Percentiles rank a stretch among this genome's conserved stretches.
phyloP scores from a whole-genome alignment of 2,329 filamentous ascomycete genomes.

The Aspergillus carbonarius region DNA sequence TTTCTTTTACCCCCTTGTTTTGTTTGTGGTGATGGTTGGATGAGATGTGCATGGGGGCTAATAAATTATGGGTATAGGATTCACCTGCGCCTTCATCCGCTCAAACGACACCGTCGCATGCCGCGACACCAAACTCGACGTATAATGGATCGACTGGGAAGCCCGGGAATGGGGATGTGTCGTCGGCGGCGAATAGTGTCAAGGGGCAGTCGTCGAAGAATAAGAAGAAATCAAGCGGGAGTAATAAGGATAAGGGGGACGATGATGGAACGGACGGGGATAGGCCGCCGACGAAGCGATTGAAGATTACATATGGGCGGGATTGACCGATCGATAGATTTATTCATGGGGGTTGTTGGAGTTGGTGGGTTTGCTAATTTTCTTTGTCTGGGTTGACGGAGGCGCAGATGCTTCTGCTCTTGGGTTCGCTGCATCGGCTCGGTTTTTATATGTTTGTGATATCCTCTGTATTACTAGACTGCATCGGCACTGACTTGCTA shows the following conservation, averaged over 20 bases:
- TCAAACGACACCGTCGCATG: slow-evolving; percentile 48
- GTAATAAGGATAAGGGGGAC: slow-evolving; percentile 30
- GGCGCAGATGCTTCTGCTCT: slow-evolving; percentile 1
- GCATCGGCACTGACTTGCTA: not conserved
- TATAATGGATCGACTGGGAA: slow-evolving; percentile 31
- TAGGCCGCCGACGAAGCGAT: slow-evolving; percentile 42
- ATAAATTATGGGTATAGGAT: slow-evolving; percentile 31
- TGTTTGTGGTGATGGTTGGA: not conserved
- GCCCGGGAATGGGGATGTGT: slow-evolving; percentile 26
- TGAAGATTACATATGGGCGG: slow-evolving; percentile 48
- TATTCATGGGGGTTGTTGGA: not conserved
- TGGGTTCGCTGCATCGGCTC: not conserved
- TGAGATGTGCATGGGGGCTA: not conserved
- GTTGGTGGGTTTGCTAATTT: slow-evolving; percentile 6
- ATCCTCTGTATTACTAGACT: slow-evolving; percentile 6
- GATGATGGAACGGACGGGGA: slow-evolving; percentile 35
- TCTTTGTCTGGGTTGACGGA: slow-evolving; percentile 2
- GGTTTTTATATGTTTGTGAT: slow-evolving; percentile 3
- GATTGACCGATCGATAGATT: slow-evolving; percentile 29
- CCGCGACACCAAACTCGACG: slow-evolving; percentile 45
- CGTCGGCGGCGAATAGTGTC: slow-evolving; percentile 29
- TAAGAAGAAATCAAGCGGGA: slow-evolving; percentile 38
- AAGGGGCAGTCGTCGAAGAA: slow-evolving; percentile 40
- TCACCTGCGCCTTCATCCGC: slow-evolving; percentile 46
- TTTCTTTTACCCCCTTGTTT: not conserved